Percentiles rank a stretch among this genome's conserved stretches.
Evolutionary conservation across 257 asterid species (phyloP).

Genomic region (Solanum ossicruentum): DNA sequence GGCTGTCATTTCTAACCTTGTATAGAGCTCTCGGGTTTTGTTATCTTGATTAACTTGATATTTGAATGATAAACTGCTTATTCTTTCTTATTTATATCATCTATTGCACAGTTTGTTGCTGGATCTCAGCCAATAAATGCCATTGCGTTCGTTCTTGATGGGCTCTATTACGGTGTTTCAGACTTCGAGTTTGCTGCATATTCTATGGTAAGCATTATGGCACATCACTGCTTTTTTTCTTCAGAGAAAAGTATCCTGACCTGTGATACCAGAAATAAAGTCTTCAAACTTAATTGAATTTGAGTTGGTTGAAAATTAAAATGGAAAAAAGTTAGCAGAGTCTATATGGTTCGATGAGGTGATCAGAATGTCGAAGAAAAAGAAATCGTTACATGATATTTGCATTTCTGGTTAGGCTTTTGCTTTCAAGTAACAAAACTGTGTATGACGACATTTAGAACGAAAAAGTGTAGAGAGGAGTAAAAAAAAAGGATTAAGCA

Average conservation of each 20-base stretch:
- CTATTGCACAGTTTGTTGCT: conserved; percentile 56
- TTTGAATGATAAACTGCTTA: background rate
- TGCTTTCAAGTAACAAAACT: background rate
- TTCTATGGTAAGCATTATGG: conserved; percentile 53
- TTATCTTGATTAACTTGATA: background rate
- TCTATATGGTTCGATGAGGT: background rate
- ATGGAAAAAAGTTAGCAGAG: background rate
- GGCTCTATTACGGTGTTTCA: conserved; percentile 94
- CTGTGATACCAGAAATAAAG: background rate
- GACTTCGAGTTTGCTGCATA: conserved; percentile 90
- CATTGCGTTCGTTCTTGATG: conserved; percentile 88
- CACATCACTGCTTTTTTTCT: background rate
- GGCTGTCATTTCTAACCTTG: background rate
- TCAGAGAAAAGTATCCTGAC: background rate
- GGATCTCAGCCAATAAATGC: conserved; percentile 95
- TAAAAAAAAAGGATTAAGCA: background rate
- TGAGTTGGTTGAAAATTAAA: background rate
- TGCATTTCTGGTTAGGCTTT: background rate
- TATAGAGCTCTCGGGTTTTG: background rate
- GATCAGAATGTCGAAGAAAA: background rate
- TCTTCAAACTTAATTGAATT: background rate
- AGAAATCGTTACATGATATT: background rate
- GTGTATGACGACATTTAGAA: background rate
- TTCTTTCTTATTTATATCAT: background rate
- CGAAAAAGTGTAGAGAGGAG: background rate